These are phyloP conservation scores for Saturnispora serradocipensis DNA, from an alignment of 805 yeast genomes.

Conservation along the genomic window DNA sequence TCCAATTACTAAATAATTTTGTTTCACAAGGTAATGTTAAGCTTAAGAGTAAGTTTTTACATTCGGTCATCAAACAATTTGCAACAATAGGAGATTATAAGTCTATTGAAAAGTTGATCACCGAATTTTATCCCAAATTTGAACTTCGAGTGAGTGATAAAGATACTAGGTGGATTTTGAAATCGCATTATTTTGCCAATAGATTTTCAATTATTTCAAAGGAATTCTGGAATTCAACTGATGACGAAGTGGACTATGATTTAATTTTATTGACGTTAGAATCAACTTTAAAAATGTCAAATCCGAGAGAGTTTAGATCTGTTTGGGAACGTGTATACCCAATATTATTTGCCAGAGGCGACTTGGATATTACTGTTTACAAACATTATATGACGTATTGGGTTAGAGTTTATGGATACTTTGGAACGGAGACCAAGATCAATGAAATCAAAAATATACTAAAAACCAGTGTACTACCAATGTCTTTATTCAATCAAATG, in stretches of 20 bases:
- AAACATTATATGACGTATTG: conserved; percentile 17
- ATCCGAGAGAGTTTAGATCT: conserved; percentile 12
- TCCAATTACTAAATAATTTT: conserved; percentile 25
- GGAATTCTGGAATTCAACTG: conserved; percentile 10
- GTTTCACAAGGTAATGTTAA: conserved; percentile 3
- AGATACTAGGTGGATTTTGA: conserved; percentile 21
- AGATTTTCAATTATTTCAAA: conserved; percentile 19
- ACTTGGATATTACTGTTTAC: conserved; percentile 15
- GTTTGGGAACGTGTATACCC: conserved; percentile 16
- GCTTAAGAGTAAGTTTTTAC: conserved; percentile 10
- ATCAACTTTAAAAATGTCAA: conserved; percentile 15
- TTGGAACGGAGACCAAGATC: conserved; percentile 12
- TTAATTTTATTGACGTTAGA: conserved; percentile 18
- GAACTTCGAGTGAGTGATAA: conserved; percentile 10
- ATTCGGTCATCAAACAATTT: conserved; percentile 14
- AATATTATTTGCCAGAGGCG: conserved; percentile 8
- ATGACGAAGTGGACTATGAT: conserved; percentile 10
- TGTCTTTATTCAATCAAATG: conserved; percentile 20
- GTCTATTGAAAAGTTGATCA: conserved; percentile 17
- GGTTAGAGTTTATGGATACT: conserved; percentile 14
- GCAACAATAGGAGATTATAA: conserved; percentile 19
- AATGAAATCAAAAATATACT: conserved; percentile 11
- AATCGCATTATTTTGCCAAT: conserved; percentile 18
- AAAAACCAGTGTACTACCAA: conserved; percentile 14
- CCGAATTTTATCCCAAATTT: conserved; percentile 20